Base-by-base conservation (phyloP, 2,329 filamentous ascomycete genomes). In the Exophiala xenobiotica region DNA sequence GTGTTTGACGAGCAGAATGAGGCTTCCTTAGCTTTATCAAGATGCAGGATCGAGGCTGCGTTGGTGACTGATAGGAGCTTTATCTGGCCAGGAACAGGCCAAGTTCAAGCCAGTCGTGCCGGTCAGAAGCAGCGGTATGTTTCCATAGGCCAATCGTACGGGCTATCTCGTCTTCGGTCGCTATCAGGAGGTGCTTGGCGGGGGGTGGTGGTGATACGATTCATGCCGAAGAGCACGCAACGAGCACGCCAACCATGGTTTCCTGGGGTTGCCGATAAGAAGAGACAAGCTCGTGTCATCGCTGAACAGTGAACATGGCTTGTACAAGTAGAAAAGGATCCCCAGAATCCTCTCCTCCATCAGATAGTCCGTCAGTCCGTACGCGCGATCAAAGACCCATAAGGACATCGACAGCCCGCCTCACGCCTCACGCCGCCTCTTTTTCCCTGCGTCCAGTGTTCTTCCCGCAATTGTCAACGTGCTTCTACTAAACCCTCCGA, bases 161-260 rank as follows among this genome's bases (percentile, higher is more conserved):
- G n/a, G 12, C 22, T 16, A 24, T 24, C 37, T 39, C 27, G 33
- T 29, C 12, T 33, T 24, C 29, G 11, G 27, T 26, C 38, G 35
- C 42, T 54, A 54, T 54, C 46, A 47, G 51, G 51, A 24, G 46
- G 27, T 31, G 38, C 51, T 54, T 54, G 51, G 51, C 51, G 14
- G 35, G n/a, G 33, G 24, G 45, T 26, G 45, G 27, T 38, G 33
- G 35, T 40, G 44, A 38, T 46, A 46, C 44, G 24, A 19, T 27
- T 24, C n/a, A 12, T 35, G 31, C 31, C 31, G 31, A 35, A 35
- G 31, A 35, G 9, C 31, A 35, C 12, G 31, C 31, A 12, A 35
- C 18, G 18, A 5, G 31, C n/a, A 35, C n/a, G n/a, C 5, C 9
- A 35, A 16, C 31, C n/a, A n/a, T n/a, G n/a, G n/a, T n/a, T n/a